Conservation (phyloP, 768 basidiomycete genomes). For the Rubroboletus pulcherrimus region DNA sequence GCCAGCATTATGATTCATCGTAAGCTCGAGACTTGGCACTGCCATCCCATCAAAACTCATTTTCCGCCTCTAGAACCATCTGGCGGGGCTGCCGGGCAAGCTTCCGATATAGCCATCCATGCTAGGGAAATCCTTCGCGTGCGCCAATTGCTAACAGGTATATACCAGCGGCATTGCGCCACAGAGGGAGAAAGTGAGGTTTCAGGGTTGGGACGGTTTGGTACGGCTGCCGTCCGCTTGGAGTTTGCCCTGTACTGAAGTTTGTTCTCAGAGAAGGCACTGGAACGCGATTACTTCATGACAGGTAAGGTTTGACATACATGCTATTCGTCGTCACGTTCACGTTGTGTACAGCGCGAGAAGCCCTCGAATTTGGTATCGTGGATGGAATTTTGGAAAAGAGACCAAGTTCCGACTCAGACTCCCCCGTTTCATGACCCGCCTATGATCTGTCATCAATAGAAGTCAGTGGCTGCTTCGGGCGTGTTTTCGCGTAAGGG, state of each 20-base stretch:
- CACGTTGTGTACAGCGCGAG: conserved; percentile 54
- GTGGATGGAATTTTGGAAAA: conserved; percentile 89
- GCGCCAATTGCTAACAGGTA: conserved; percentile 75
- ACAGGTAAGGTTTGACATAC: conserved; percentile 49
- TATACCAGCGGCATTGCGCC: conserved; percentile 86
- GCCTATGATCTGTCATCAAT: conserved; percentile 9
- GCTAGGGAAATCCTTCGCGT: conserved; percentile 94
- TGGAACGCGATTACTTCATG: conserved; percentile 97
- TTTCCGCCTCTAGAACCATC: conserved; percentile 70
- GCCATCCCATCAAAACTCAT: conserved; percentile 7
- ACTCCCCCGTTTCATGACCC: conserved; percentile 19
- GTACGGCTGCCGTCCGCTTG: conserved; percentile 41
- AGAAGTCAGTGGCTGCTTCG: conserved; percentile 8
- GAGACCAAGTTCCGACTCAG: conserved; percentile 53
- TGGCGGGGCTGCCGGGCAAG: conserved; percentile 93
- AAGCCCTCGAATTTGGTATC: conserved; percentile 88
- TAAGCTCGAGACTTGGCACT: conserved; percentile 35
- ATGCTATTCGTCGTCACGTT: conserved; percentile 18
- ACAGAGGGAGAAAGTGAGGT: conserved; percentile 59
- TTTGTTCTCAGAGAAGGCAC: conserved; percentile 61
- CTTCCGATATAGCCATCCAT: conserved; percentile 95
- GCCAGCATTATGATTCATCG: conserved; percentile 99
- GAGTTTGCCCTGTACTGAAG: conserved; percentile 20
- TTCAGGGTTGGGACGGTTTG: conserved; percentile 71
- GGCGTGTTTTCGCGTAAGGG: conserved; percentile 8